A percentile compares a stretch with the other conserved stretches of the same genome.
Evolutionary conservation across 352 stramenopile species (phyloP).

Genomic region (Peronosclerospora sorghi): DNA sequence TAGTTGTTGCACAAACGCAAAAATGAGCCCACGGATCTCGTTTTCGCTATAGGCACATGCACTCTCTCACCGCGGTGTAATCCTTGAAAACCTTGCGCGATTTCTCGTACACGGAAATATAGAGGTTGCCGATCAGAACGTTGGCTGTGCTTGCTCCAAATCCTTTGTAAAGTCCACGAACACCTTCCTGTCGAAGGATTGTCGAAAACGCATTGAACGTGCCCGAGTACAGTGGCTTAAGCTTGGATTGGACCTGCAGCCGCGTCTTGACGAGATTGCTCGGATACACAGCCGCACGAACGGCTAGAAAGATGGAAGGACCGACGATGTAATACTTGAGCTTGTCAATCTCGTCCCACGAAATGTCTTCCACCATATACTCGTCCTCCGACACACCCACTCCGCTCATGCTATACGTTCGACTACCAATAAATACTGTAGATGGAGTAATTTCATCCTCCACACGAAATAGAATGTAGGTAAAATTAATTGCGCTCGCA

Average conservation of each 20-base stretch:
- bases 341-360: constrained; percentile 87
- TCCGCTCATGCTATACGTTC: constrained; percentile 6
- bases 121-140: constrained; percentile 81
- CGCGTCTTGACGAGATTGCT: constrained; percentile 85
- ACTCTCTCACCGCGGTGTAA: constrained; percentile 27
- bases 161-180: constrained; percentile 76
- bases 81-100: constrained; percentile 60
- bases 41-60: background rate
- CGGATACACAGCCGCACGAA: constrained; percentile 78
- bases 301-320: constrained; percentile 68
- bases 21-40: background rate
- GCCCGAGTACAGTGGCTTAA: constrained; percentile 58
- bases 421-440: too few relatives aligned
- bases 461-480: too few relatives aligned
- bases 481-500: too few relatives aligned
- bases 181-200: constrained; percentile 67
- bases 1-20: constrained; percentile 3
- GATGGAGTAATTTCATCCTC: too few relatives aligned
- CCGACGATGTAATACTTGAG: constrained; percentile 78
- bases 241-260: constrained; percentile 72
- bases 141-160: constrained; percentile 82
- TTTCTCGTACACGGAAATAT: constrained; percentile 84
- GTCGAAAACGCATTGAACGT: constrained; percentile 80
- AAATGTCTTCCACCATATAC: constrained; percentile 59
- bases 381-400: constrained; percentile 17